Conservation (phyloP, 371 early-diverging fungal genomes). For the Actinomucor elegans region DNA sequence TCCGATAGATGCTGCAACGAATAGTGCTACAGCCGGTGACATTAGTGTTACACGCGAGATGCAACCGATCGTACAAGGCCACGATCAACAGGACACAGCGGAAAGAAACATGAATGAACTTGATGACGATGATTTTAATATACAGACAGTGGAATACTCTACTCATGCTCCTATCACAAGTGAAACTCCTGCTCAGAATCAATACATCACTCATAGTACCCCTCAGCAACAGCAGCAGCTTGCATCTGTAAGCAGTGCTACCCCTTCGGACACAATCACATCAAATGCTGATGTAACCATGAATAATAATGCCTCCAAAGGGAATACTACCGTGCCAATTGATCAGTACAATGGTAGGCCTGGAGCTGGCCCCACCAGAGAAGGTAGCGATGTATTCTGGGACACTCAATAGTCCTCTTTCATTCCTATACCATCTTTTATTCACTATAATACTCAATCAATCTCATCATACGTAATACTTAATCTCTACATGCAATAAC, state of each 20-base stretch:
- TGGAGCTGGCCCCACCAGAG: constrained; percentile 10
- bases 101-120: not conserved
- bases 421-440: too few relatives aligned
- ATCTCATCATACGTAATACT: too few relatives aligned
- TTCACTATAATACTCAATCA: too few relatives aligned
- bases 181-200: too few relatives aligned
- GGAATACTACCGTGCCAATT: not conserved
- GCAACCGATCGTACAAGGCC: constrained; percentile 3
- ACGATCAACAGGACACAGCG: not conserved
- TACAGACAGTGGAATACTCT: constrained; percentile 6
- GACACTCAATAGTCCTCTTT: too few relatives aligned
- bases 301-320: not conserved
- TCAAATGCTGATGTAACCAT: not conserved
- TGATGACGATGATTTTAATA: not conserved
- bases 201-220: too few relatives aligned
- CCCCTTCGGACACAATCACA: not conserved
- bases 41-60: not conserved
- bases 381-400: constrained; percentile 17
- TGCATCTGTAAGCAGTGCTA: too few relatives aligned
- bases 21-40: not conserved
- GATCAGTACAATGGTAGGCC: too few relatives aligned
- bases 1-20: not conserved
- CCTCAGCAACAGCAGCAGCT: too few relatives aligned
- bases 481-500: too few relatives aligned
- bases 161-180: constrained; percentile 4